Conservation (phyloP, 2,329 filamentous ascomycete species). For the Ceratocystis ficicola region DNA sequence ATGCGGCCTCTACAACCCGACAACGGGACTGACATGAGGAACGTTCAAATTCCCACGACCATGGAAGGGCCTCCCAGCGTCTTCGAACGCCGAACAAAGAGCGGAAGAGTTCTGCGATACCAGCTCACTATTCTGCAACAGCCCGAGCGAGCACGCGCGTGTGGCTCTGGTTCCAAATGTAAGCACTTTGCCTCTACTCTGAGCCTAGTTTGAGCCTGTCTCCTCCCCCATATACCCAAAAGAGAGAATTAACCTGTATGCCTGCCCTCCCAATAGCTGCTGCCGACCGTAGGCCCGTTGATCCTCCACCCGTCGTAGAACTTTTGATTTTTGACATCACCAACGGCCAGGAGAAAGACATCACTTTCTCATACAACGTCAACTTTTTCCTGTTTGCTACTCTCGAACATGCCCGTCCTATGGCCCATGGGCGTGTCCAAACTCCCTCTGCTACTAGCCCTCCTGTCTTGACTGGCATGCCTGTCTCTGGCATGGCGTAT, state of each 20-base stretch:
- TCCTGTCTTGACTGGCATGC: conserved; percentile 84
- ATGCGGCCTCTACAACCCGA: conserved; percentile 21
- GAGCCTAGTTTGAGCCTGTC: too few relatives aligned
- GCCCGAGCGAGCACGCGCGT: conserved; percentile 85
- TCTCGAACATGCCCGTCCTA: conserved; percentile 69
- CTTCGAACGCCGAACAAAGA: conserved; percentile 45
- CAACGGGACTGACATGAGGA: conserved; percentile 7
- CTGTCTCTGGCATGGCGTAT: conserved; percentile 91
- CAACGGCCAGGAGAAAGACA: conserved; percentile 49
- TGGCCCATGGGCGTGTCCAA: conserved; percentile 68
- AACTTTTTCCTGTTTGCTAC: conserved; percentile 97
- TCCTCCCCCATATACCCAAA: too few relatives aligned
- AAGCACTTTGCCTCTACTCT: conserved; percentile 29
- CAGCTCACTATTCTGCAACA: conserved; percentile 80
- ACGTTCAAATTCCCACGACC: not conserved
- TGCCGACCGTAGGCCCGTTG: conserved; percentile 81
- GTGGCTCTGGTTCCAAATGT: conserved; percentile 93
- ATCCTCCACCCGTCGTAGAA: conserved; percentile 88
- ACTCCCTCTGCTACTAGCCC: conserved; percentile 55
- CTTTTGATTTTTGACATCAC: conserved; percentile 64
- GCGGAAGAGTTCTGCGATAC: conserved; percentile 69
- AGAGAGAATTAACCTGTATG: not conserved
- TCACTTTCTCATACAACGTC: conserved; percentile 86
- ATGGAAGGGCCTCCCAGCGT: conserved; percentile 9
- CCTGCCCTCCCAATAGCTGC: conserved; percentile 43